phyloP scores from a whole-genome alignment of 352 stramenopile genomes.

The Phytophthora sojae region DNA sequence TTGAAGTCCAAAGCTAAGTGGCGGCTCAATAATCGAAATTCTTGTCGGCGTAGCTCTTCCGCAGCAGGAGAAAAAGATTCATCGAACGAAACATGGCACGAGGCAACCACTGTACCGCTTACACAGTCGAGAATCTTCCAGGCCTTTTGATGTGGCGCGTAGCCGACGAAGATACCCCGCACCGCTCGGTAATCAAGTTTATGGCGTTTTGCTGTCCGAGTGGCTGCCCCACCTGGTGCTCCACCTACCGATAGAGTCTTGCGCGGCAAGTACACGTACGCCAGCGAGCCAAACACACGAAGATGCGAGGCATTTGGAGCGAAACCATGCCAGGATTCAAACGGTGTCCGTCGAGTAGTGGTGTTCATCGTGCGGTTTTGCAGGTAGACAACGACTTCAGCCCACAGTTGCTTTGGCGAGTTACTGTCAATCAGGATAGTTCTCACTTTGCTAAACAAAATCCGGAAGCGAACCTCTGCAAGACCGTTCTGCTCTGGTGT shows the following conservation, averaged over 20 bases:
- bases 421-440: slow-evolving; percentile 1
- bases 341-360: not conserved
- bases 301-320: not conserved
- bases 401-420: slow-evolving; percentile 10
- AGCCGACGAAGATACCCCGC: slow-evolving; percentile 9
- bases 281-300: slow-evolving; percentile 1
- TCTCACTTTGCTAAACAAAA: slow-evolving; percentile 2
- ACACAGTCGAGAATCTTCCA: slow-evolving; percentile 4
- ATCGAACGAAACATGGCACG: slow-evolving; percentile 8
- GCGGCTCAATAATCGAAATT: not conserved
- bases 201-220: not conserved
- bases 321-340: slow-evolving; percentile 4
- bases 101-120: not conserved
- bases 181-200: slow-evolving; percentile 4
- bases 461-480: slow-evolving; percentile 2
- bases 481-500: slow-evolving; percentile 14
- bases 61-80: slow-evolving; percentile 5
- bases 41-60: slow-evolving; percentile 5
- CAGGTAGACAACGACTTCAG: slow-evolving; percentile 4
- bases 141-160: not conserved
- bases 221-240: not conserved
- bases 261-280: slow-evolving; percentile 6
- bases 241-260: slow-evolving; percentile 1
- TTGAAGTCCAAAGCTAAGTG: not conserved
- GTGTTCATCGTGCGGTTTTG: slow-evolving; percentile 12